A percentile compares a stretch with the other conserved stretches of the same genome.
These are phyloP conservation scores for Haberlea rhodopensis DNA, from an alignment of 257 asterid species.

Conservation along the genomic window DNA sequence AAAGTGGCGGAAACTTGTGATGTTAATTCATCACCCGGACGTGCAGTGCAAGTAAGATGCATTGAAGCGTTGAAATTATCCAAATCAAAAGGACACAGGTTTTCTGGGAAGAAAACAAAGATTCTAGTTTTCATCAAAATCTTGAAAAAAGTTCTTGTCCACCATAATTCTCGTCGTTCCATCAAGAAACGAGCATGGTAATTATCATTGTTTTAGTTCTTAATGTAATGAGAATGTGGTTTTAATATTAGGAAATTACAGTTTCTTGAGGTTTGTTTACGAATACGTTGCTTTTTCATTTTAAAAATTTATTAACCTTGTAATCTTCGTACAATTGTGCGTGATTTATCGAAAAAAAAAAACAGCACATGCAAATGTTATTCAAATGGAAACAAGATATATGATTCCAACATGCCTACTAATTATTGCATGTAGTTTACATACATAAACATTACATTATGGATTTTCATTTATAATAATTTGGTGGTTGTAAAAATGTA, in stretches of 20 bases:
- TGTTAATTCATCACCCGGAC: constrained; percentile 26
- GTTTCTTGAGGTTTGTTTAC: too few species aligned
- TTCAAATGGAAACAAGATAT: background rate
- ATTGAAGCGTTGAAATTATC: constrained; percentile 32
- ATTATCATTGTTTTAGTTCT: background rate
- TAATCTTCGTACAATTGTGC: background rate
- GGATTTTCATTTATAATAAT: too few species aligned
- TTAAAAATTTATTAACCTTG: background rate
- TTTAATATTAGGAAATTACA: background rate
- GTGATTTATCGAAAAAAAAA: background rate
- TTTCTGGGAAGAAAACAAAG: constrained; percentile 32
- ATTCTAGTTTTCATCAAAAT: constrained; percentile 26
- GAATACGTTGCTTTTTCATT: background rate
- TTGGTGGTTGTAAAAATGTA: too few species aligned
- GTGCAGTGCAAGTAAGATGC: constrained; percentile 32
- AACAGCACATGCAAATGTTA: background rate
- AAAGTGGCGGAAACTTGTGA: constrained; percentile 15
- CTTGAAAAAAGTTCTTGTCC: constrained; percentile 1
- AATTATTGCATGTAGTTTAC: background rate
- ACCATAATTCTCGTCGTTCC: constrained; percentile 4
- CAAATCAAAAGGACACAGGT: constrained; percentile 23
- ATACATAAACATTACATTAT: background rate
- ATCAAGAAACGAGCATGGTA: constrained; percentile 3
- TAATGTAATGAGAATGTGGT: background rate
- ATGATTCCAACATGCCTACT: background rate